Evolutionary conservation across 1,139 yeast species (phyloP), one percentile per base, ranked within the genome.

Genomic region (Blastobotrys ciferrii): DNA sequence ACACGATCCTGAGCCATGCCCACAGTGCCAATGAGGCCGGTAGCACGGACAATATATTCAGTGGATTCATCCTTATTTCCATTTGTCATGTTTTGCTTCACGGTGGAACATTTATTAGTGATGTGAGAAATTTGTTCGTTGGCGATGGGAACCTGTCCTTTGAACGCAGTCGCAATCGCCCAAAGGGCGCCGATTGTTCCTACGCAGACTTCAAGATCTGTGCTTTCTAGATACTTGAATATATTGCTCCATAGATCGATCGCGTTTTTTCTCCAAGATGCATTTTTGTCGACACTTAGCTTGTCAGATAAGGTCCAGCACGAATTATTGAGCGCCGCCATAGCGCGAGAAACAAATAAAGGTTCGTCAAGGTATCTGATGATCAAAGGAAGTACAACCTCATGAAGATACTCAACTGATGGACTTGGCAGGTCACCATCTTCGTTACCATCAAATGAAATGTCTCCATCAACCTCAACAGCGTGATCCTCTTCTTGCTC

Each of bases 251-350:
- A 68, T n/a, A 64, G 43, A 23, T 54, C 55, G 23, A 54, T 54
- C 4, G 69, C 66, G 12, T 55, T 53, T 3, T 37, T 38, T 20
- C 47, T 48, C 70, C 70, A 68, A 20, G 48, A 48, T 4, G 52
- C 44, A 5, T 53, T 45, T 4, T 48, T 46, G 11, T 53, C 40
- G 15, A 57, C 54, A 17, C 18, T 13, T 13, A 52, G 48, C 47
- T 49, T 55, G 15, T 25, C 42, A 50, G 31, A 57, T 51, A 32
- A 62, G 47, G 12, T 58, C 74, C 73, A 69, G 13, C 68, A 61
- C 17, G 65, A 48, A 49, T 91, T 91, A 65, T 87, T 88, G 61
- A 88, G 73, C 13, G 87, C 81, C 14, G 80, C 74, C 47, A 87
- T 68, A 1, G 82, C 74, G 57, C 85, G 79, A 20, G 78, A 73